A percentile compares a stretch with the other conserved stretches of the same genome.
Evolutionary conservation across 73 alveolate species (phyloP).

Genomic region (Paramecium pentaurelia): DNA sequence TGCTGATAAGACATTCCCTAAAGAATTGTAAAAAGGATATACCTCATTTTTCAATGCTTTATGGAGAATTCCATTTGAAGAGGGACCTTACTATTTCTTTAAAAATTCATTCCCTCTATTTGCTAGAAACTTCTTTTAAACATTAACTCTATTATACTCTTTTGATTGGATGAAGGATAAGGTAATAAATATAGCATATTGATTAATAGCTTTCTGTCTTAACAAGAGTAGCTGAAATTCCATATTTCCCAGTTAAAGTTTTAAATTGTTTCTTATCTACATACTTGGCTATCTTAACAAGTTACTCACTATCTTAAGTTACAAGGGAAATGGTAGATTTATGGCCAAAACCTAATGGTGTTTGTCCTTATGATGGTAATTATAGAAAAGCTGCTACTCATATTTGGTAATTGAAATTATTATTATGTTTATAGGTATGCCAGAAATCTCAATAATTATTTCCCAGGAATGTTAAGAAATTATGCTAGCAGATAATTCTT

Average conservation of each 20-base stretch:
- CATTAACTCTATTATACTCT: conserved; percentile 61
- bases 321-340: conserved; percentile 79
- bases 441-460: conserved; percentile 62
- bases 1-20: conserved; percentile 84
- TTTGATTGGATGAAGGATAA: conserved; percentile 76
- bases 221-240: conserved; percentile 48
- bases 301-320: conserved; percentile 63
- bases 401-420: conserved; percentile 66
- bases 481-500: conserved; percentile 60
- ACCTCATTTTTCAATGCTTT: conserved; percentile 75
- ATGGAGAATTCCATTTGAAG: conserved; percentile 80
- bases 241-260: conserved; percentile 61
- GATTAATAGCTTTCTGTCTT: conserved; percentile 3
- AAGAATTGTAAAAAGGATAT: conserved; percentile 73
- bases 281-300: conserved; percentile 53
- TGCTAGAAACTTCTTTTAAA: conserved; percentile 64
- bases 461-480: conserved; percentile 68
- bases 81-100: conserved; percentile 76
- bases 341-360: conserved; percentile 83
- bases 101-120: conserved; percentile 76
- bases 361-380: conserved; percentile 74
- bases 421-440: neutral
- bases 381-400: conserved; percentile 73
- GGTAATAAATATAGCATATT: neutral
- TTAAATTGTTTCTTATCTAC: conserved; percentile 62